Base-by-base conservation (phyloP, 2,329 filamentous ascomycete genomes). In the Penicillium sp. region DNA sequence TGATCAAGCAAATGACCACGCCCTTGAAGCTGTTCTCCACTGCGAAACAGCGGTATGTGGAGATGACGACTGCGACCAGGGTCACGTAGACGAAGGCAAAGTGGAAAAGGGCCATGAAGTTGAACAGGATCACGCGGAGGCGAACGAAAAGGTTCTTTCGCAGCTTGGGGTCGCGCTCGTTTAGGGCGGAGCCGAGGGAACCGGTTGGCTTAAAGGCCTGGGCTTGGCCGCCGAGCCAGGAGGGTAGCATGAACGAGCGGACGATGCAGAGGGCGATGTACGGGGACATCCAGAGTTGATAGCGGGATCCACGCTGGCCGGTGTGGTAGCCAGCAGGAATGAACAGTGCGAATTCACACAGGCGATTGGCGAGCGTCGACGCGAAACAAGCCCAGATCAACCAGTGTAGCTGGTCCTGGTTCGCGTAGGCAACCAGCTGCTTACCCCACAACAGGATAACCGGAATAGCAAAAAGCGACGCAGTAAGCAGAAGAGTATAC, bases 271-370 rank as follows among this genome's bases (percentile, higher is more conserved):
- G 77, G 0, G 85, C 84, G 62, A 87, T 85, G 73, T 87, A 88
- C 0, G 86, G 85, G 7, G 85, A 81, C 85, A 88, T 88, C 85
- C 86, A 88, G 30, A 88, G 77, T 72, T 86, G 83, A 64, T 84
- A 84, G 4, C 84, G 79, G 2, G 81, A 80, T 42, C 84, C 84
- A 58, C 85, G 80, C 72, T 86, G 85, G 4, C 84, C 85, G 12
- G 84, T 85, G 70, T 86, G 82, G 69, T 88, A 88, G 22, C 86
- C 85, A 1, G 84, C 81, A 0, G 86, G 85, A 13, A 86, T 80
- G 71, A 83, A 88, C n/a, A 86, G 79, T n/a, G 83, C 77, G 61
- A 85, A 82, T 70, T 88, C 85, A 72, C 81, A 84, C 0, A 87
- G 57, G n/a, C 85, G 83, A 70, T 84, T 86, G 57, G 77, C 72